Evolutionary conservation across 768 basidiomycete species (phyloP), one percentile per base, ranked within the genome.

Genomic region (Termitomyces sp.): DNA sequence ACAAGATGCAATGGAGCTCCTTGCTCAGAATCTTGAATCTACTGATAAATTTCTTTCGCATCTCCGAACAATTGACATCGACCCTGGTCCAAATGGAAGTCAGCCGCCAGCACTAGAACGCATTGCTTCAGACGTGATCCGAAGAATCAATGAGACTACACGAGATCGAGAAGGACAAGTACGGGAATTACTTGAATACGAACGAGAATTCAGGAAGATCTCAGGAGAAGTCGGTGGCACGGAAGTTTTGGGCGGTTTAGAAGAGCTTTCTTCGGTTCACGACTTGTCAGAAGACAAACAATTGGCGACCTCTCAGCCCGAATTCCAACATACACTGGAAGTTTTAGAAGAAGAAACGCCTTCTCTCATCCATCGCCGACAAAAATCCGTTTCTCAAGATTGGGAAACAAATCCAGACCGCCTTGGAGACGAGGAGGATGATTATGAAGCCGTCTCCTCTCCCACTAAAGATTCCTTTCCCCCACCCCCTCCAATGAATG

Each of bases 161-260:
- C 83, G 85, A 48, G 86, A 91, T 64, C 82, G 92, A 57, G 92
- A 94, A 68, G 80, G 78, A 3, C 92, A 94, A 71, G 82, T 92
- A 4, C 86, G 92, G 53, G 89, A 86, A 65, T 71, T 94, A 54
- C 73, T 86, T 36, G 88, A 86, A 61, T 88, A 80, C 66, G 92
- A 94, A 65, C 81, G 90, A 53, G 87, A 93, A 70, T 84, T 94
- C 66, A 80, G 82, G 63, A 84, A 84, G 67, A 88, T 92, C 63
- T 83, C 85, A 1, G 83, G 81, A 5, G 90, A 92, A 69, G 82
- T 90, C 18, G 88, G 88, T 40, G 92, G 92, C 20, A 80, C 74
- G 40, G 91, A 93, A 40, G 83, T 83, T 10, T 75, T 94, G 10
- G 83, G 84, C 12, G 77, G 79, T 62, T 73, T 94, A 53, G 89